Conservation (phyloP, 495 filamentous ascomycete genomes). For the Cryomyces minteri region DNA sequence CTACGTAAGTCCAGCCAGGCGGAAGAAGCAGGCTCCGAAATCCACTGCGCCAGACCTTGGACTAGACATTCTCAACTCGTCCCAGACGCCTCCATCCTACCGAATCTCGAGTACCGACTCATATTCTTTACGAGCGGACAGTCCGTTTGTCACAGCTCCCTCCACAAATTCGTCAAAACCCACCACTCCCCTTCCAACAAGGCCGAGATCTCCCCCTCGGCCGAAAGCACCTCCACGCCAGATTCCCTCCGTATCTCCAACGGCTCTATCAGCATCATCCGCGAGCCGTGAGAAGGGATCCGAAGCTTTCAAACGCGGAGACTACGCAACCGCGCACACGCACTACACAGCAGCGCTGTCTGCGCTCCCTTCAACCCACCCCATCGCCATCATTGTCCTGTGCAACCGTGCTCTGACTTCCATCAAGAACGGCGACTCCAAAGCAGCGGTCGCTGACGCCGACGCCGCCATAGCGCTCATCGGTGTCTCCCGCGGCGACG, state of each 20-base stretch:
- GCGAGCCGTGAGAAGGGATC: constrained; percentile 62
- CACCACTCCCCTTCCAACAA: constrained; percentile 2
- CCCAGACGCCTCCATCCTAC: constrained; percentile 14
- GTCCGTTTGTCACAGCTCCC: constrained; percentile 8
- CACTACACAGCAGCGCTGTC: constrained; percentile 61
- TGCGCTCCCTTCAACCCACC: constrained; percentile 61
- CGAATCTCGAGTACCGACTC: too few species aligned
- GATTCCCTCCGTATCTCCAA: constrained; percentile 47
- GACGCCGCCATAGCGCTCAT: constrained; percentile 67
- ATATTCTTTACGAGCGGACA: constrained; percentile 10
- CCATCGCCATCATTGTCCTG: constrained; percentile 65
- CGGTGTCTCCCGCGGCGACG: constrained; percentile 56
- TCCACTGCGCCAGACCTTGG: constrained; percentile 31
- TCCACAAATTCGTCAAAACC: constrained; percentile 19
- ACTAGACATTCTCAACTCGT: constrained; percentile 29
- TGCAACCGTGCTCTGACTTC: constrained; percentile 84
- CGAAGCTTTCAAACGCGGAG: constrained; percentile 80
- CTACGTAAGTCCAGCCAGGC: constrained; percentile 77
- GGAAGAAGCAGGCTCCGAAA: constrained; percentile 37
- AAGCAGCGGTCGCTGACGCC: constrained; percentile 64
- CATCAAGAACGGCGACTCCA: constrained; percentile 78
- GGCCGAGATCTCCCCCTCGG: constrained; percentile 8
- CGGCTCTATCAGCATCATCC: constrained; percentile 52
- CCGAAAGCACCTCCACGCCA: constrained; percentile 36
- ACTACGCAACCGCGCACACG: constrained; percentile 70